A percentile compares a stretch with the other conserved stretches of the same genome.
These are phyloP conservation scores for Cyanidium caldarium DNA, from an alignment of 23 red algal species.

Conservation along the genomic window DNA sequence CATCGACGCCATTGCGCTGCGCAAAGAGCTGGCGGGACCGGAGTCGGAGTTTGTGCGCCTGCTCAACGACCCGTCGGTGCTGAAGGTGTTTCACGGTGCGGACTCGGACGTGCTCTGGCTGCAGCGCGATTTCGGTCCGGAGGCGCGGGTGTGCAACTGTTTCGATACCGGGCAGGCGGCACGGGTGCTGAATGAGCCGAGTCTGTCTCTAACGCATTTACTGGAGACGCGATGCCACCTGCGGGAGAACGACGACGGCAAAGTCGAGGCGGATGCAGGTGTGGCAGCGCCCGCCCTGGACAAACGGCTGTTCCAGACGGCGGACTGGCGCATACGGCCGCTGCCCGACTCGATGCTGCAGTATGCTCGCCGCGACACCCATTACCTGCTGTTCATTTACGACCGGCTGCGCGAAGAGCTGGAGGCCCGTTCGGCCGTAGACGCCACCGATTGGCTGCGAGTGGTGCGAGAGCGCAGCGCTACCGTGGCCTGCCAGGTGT, in stretches of 20 bases:
- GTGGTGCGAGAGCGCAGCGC: constrained; percentile 31
- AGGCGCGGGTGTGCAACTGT: constrained; percentile 46
- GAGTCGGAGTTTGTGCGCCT: constrained; percentile 24
- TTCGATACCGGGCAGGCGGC: constrained; percentile 85
- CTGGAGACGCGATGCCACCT: background rate
- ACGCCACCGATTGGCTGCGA: background rate
- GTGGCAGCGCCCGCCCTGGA: too few relatives aligned
- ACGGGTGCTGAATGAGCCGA: constrained; percentile 29
- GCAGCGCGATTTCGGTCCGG: constrained; percentile 83
- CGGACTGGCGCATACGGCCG: constrained; percentile 86
- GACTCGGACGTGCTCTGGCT: constrained; percentile 77
- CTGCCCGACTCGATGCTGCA: constrained; percentile 51
- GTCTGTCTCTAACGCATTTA: constrained; percentile 43
- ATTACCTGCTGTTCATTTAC: constrained; percentile 90
- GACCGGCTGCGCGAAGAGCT: constrained; percentile 47
- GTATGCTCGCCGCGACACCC: constrained; percentile 89
- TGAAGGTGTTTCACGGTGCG: constrained; percentile 80
- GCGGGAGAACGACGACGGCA: background rate
- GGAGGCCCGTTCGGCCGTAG: background rate
- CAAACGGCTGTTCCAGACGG: constrained; percentile 68
- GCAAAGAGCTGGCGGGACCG: constrained; percentile 25
- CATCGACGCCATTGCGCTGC: constrained; percentile 58
- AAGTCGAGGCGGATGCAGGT: constrained; percentile 5
- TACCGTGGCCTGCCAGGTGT: constrained; percentile 18
- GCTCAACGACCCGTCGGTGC: constrained; percentile 28